Conservation (phyloP, 2,329 filamentous ascomycete species). For the Claviceps digitariae region DNA sequence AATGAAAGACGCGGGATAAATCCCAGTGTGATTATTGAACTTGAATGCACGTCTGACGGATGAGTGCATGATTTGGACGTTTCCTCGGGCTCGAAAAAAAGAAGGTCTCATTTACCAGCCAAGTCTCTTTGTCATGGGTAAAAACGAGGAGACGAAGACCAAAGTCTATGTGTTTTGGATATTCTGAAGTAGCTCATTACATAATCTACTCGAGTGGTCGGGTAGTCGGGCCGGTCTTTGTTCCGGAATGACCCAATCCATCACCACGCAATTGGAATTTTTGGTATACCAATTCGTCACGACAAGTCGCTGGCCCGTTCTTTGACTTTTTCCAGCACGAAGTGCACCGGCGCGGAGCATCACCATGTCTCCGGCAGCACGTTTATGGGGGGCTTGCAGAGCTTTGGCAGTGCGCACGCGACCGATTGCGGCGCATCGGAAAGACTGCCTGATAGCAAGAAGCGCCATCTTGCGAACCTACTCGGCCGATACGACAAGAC, state of each 20-base stretch:
- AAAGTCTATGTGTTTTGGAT: neutral
- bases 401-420: constrained; percentile 18
- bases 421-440: constrained; percentile 12
- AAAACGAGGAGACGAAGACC: neutral
- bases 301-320: neutral
- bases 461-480: constrained; percentile 14
- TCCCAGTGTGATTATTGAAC: no score
- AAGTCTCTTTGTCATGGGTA: no score
- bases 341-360: constrained; percentile 8
- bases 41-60: neutral
- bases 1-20: neutral
- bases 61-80: neutral
- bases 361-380: constrained; percentile 21
- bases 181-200: neutral
- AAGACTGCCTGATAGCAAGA: constrained; percentile 11
- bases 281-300: constrained; percentile 1
- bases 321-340: neutral
- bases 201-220: neutral
- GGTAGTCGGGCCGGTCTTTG: constrained; percentile 8
- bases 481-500: constrained; percentile 17
- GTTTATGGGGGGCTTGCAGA: constrained; percentile 22
- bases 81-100: neutral
- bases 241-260: constrained; percentile 8
- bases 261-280: constrained; percentile 4
- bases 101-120: no score